Percentiles rank a stretch among this genome's conserved stretches.
These are phyloP conservation scores for Basidiobolus meristosporus DNA, from an alignment of 371 early-diverging fungal genomes.

Conservation along the genomic window DNA sequence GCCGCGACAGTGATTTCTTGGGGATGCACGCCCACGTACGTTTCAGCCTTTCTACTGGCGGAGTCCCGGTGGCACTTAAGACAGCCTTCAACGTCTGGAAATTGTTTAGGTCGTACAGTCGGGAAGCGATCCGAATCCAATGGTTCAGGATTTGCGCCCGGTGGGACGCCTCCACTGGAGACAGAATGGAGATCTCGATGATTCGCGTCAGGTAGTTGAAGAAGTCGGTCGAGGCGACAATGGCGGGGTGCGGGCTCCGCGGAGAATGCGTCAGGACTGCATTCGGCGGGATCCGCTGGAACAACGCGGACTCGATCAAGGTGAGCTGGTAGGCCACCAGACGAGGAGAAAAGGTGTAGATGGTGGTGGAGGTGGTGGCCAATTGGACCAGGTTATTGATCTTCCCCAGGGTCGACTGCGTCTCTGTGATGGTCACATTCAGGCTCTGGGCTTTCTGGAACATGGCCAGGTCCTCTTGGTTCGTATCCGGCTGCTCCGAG, in stretches of 20 bases:
- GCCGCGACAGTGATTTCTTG: conserved; percentile 31
- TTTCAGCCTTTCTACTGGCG: conserved; percentile 53
- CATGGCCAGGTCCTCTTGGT: no score
- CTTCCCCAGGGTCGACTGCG: no score
- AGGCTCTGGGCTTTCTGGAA: no score
- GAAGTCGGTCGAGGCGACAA: conserved; percentile 57
- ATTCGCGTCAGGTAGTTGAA: conserved; percentile 64
- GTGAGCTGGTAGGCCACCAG: conserved; percentile 54
- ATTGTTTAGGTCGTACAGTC: conserved; percentile 39
- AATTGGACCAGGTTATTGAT: conserved; percentile 2
- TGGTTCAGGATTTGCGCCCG: conserved; percentile 42
- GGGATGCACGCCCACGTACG: conserved; percentile 57
- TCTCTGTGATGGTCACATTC: no score
- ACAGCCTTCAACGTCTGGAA: conserved; percentile 61
- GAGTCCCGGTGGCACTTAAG: conserved; percentile 44
- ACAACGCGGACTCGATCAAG: conserved; percentile 46
- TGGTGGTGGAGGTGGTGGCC: conserved; percentile 11
- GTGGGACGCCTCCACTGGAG: conserved; percentile 30
- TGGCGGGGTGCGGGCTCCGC: conserved; percentile 35
- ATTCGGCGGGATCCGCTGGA: conserved; percentile 36
- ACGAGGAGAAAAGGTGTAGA: conserved; percentile 40
- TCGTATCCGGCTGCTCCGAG: no score
- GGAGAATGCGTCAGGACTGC: conserved; percentile 47
- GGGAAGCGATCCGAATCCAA: conserved; percentile 55
- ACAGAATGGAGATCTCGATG: conserved; percentile 50